Evolutionary conservation across 148 eudicot genomes (phyloP).

Genomic region (Camellia lanceoleosa): DNA sequence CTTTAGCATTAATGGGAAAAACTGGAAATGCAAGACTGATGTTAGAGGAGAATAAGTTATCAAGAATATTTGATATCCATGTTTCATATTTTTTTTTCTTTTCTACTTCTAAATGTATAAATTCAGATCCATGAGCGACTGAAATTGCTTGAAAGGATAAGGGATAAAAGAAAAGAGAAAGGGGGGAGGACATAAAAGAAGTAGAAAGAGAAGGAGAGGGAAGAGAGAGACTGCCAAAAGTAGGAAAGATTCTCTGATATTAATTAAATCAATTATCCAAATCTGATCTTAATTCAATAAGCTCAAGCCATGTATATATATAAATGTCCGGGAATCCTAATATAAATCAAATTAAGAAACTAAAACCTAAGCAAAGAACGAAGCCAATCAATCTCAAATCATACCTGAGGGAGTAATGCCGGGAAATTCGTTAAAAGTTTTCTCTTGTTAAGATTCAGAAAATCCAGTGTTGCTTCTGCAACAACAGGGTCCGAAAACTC

Average conservation of each 20-base stretch:
- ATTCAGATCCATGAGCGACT: not conserved
- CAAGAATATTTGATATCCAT: slow-evolving; percentile 7
- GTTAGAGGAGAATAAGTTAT: slow-evolving; percentile 13
- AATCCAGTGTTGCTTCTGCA: slow-evolving; percentile 84
- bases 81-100: slow-evolving; percentile 3
- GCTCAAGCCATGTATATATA: no score
- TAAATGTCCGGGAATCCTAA: no score
- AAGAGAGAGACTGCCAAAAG: no score
- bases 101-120: not conserved
- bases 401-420: slow-evolving; percentile 84
- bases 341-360: not conserved
- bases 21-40: slow-evolving; percentile 51
- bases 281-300: no score
- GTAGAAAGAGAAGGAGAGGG: no score
- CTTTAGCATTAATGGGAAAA: slow-evolving; percentile 87
- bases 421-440: slow-evolving; percentile 70
- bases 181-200: not conserved
- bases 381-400: not conserved
- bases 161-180: no score
- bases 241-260: no score
- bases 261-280: no score
- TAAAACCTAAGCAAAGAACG: not conserved
- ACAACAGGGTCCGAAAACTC: slow-evolving; percentile 93
- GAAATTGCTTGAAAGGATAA: not conserved
- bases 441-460: slow-evolving; percentile 60